These are phyloP conservation scores for Rostrohypoxylon terebratum DNA, from an alignment of 495 filamentous ascomycete genomes.

Conservation along the genomic window DNA sequence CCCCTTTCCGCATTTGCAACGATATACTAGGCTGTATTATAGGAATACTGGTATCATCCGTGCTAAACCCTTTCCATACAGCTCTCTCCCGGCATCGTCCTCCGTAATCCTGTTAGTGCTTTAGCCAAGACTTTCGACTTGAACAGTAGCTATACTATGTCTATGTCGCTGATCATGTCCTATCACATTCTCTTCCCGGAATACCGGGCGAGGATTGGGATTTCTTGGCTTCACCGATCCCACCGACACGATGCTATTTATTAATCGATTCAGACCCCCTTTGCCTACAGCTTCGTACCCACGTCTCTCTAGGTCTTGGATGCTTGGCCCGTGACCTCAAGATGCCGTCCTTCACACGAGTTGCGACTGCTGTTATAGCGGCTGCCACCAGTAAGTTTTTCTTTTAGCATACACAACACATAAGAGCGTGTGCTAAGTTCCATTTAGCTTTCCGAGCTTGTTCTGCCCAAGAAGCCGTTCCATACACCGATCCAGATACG, in stretches of 20 bases:
- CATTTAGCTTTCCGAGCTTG: constrained; percentile 40
- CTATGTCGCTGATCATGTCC: constrained; percentile 43
- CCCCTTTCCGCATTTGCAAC: constrained; percentile 42
- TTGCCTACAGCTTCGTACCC: constrained; percentile 18
- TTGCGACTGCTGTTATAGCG: constrained; percentile 49
- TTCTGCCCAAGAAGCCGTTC: constrained; percentile 44
- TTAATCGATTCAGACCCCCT: constrained; percentile 39
- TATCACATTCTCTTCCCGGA: constrained; percentile 45
- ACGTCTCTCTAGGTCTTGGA: constrained; percentile 46
- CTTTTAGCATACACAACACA: neutral
- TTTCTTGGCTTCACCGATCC: constrained; percentile 33
- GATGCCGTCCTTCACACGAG: constrained; percentile 47
- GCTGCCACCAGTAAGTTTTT: constrained; percentile 45
- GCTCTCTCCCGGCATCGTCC: constrained; percentile 40
- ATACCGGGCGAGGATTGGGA: constrained; percentile 39
- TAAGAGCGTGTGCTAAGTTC: constrained; percentile 26
- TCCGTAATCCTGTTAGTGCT: constrained; percentile 47
- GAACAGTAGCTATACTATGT: constrained; percentile 23
- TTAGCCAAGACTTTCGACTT: constrained; percentile 36
- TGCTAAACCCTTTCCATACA: constrained; percentile 45
- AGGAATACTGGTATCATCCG: constrained; percentile 38
- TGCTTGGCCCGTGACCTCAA: constrained; percentile 47
- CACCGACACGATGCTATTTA: constrained; percentile 43
- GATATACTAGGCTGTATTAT: constrained; percentile 43
- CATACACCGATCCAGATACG: constrained; percentile 56